Base-by-base conservation (phyloP, 352 stramenopile species). In the Phytophthora foliorum region DNA sequence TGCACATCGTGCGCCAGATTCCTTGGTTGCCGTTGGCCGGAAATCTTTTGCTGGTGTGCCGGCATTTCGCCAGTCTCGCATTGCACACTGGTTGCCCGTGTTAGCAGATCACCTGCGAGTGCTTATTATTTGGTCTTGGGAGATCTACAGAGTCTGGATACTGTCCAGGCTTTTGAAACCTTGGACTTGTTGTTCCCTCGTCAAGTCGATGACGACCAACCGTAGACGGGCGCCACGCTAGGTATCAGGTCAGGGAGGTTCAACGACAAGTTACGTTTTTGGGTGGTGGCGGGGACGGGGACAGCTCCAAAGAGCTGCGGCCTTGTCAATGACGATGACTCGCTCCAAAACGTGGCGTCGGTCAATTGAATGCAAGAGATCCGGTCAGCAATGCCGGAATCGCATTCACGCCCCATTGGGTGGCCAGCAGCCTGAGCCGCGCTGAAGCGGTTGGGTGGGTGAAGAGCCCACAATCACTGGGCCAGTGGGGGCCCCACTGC, bases 1-100 rank as follows among this genome's bases (percentile, higher is more conserved):
- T 38, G 57, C 31, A 59, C 41, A 75, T 75, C 67, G 67, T 75
- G 54, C 67, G 67, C 49, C 62, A 75, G 67, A 67, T 71, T 75
- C 67, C 61, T 39, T 71, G 54, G 62, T 65, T 69, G 62, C 62
- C 54, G 54, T 58, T 59, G 54, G 55, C 63, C 31, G 25, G 64
- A 57, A 59, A 67, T 72, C 64, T 67, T 74, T 74, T 69, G 58
- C 52, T 58, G 53, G 52, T 60, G 66, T 41, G 60, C 29, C 7
- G 39, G 2, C 38, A 70, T 74, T 70, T 74, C 67, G 44, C 56
- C 66, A 74, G 67, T 74, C 27, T 67, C 25, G 42, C 36, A 24
- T 10, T 13, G 42, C 27, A 0, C 16, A 13, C 22, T 24, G 1
- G 8, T 6, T 38, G 6, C n/a, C 41, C 17, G 25, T 17, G 27